Conservation (phyloP, 2,329 filamentous ascomycete species). For the Macroventuria anomochaeta region DNA sequence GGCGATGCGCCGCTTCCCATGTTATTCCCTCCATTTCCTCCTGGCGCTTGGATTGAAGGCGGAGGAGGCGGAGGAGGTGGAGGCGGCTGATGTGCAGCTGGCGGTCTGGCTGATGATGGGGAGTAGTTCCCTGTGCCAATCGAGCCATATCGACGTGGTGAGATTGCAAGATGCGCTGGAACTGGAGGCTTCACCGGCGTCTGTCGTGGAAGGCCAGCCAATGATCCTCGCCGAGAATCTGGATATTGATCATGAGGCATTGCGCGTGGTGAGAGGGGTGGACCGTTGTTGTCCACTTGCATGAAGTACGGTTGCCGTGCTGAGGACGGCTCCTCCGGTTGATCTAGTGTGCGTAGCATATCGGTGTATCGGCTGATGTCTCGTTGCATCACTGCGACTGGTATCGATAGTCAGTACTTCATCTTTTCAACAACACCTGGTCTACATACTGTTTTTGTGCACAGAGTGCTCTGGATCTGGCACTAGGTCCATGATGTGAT, state of each 20-base stretch:
- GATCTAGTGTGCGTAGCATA: slow-evolving; percentile 61
- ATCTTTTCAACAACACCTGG: slow-evolving; percentile 17
- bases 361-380: slow-evolving; percentile 69
- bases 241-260: slow-evolving; percentile 70
- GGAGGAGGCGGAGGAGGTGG: slow-evolving; percentile 70
- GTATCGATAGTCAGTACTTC: slow-evolving; percentile 30
- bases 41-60: slow-evolving; percentile 67
- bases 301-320: slow-evolving; percentile 60
- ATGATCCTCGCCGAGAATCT: slow-evolving; percentile 75
- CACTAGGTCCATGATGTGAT: slow-evolving; percentile 74
- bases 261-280: slow-evolving; percentile 86
- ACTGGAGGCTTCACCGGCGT: slow-evolving; percentile 78
- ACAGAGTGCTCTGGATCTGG: slow-evolving; percentile 77
- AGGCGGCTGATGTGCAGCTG: slow-evolving; percentile 65
- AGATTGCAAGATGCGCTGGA: slow-evolving; percentile 80
- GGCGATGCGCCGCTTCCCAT: slow-evolving; percentile 57
- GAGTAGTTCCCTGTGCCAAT: slow-evolving; percentile 74
- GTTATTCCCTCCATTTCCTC: slow-evolving; percentile 60
- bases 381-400: slow-evolving; percentile 62
- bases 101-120: slow-evolving; percentile 75
- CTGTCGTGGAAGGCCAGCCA: slow-evolving; percentile 60
- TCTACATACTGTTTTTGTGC: slow-evolving; percentile 77
- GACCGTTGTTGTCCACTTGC: slow-evolving; percentile 58
- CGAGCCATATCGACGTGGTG: slow-evolving; percentile 84
- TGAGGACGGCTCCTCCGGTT: slow-evolving; percentile 68